Evolutionary conservation across 2,329 filamentous ascomycete species (phyloP).

Genomic region (Aspergillus nomiae): DNA sequence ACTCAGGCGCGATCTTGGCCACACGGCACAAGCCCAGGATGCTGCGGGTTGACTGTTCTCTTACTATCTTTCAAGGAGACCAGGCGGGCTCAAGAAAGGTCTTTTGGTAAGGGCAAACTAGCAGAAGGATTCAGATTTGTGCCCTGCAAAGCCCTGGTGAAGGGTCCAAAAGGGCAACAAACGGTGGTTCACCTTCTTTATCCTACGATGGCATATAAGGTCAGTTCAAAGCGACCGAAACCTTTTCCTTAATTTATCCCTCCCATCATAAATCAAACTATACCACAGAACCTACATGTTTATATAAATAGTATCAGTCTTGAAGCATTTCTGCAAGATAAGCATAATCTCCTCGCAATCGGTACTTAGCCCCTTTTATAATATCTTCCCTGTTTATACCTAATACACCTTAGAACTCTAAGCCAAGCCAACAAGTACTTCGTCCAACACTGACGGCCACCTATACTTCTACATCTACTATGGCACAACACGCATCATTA

Average conservation of each 20-base stretch:
- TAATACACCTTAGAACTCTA: neutral
- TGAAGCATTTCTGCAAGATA: neutral
- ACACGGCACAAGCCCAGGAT: neutral
- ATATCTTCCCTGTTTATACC: neutral
- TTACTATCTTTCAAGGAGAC: neutral
- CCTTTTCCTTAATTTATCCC: neutral
- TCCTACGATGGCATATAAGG: neutral
- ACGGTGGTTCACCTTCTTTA: neutral
- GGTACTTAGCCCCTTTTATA: neutral
- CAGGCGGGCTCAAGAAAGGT: neutral
- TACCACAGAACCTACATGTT: neutral
- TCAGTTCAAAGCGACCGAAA: neutral
- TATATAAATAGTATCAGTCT: neutral
- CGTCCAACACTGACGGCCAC: neutral
- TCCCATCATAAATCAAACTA: neutral
- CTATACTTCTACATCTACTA: neutral
- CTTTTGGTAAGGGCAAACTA: neutral
- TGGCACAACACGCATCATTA: neutral
- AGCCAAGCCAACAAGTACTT: neutral
- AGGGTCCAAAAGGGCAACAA: neutral
- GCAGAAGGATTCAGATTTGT: neutral
- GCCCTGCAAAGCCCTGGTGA: neutral
- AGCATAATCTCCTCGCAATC: neutral
- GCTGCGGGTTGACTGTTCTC: neutral
- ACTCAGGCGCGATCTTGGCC: neutral